phyloP scores from a whole-genome alignment of 352 stramenopile species.

The Phytophthora colocasiae region DNA sequence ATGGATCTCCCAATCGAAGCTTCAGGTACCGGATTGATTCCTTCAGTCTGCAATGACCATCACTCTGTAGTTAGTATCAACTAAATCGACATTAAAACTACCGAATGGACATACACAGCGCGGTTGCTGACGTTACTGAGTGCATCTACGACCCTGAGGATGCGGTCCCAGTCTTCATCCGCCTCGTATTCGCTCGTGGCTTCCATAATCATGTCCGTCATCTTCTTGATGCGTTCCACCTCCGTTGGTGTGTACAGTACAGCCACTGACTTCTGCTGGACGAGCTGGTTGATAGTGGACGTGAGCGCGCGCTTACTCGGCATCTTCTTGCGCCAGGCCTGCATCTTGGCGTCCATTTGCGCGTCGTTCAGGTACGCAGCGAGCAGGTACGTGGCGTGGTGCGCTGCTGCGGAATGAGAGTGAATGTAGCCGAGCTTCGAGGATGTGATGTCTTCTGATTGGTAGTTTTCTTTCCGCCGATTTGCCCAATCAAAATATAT shows the following conservation, averaged over 20 bases:
- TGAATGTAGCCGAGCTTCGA: slow-evolving; percentile 8
- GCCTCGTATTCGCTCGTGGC: slow-evolving; percentile 80
- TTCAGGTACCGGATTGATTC: slow-evolving; percentile 79
- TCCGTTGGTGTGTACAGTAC: slow-evolving; percentile 79
- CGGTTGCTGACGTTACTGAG: slow-evolving; percentile 71
- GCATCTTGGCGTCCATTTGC: slow-evolving; percentile 73
- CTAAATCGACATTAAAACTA: too few species aligned
- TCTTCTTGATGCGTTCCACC: slow-evolving; percentile 75
- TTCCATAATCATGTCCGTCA: slow-evolving; percentile 72
- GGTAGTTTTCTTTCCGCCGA: slow-evolving; percentile 18
- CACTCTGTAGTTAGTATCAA: neutral
- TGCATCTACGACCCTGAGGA: slow-evolving; percentile 81
- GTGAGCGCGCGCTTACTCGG: slow-evolving; percentile 77
- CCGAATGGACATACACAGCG: slow-evolving; percentile 43
- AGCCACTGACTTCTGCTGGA: slow-evolving; percentile 83
- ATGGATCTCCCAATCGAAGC: slow-evolving; percentile 71
- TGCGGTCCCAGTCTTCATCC: slow-evolving; percentile 77
- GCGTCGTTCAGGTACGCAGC: neutral
- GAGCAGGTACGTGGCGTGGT: slow-evolving; percentile 17
- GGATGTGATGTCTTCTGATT: slow-evolving; percentile 19
- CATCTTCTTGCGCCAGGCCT: slow-evolving; percentile 70
- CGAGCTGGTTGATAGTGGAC: slow-evolving; percentile 66
- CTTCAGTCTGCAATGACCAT: slow-evolving; percentile 49
- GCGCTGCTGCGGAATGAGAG: slow-evolving; percentile 11
- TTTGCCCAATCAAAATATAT: neutral